Conservation (phyloP, 2,329 filamentous ascomycete species). For the Fusarium dimerum region DNA sequence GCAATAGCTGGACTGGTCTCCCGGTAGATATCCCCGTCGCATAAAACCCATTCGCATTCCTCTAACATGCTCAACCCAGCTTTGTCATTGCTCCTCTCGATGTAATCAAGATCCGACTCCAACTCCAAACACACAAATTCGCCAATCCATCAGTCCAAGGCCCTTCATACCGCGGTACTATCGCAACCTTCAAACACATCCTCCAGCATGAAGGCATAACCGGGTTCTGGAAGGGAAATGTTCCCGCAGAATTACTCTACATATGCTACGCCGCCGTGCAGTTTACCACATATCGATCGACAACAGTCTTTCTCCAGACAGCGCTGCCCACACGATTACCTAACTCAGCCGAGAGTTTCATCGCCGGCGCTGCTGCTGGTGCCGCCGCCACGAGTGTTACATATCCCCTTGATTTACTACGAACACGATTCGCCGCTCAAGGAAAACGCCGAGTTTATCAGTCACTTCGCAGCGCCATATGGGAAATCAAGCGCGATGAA, state of each 20-base stretch:
- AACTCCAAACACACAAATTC: slow-evolving; percentile 85
- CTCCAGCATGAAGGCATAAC: slow-evolving; percentile 78
- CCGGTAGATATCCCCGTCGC: slow-evolving; percentile 55
- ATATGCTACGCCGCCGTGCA: slow-evolving; percentile 86
- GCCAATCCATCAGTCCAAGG: slow-evolving; percentile 65
- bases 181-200: slow-evolving; percentile 76
- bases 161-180: slow-evolving; percentile 70
- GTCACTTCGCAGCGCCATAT: slow-evolving; percentile 67
- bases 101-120: slow-evolving; percentile 96
- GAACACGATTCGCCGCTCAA: slow-evolving; percentile 96
- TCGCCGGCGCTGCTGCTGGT: slow-evolving; percentile 81
- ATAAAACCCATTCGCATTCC: background rate
- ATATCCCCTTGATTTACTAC: slow-evolving; percentile 89
- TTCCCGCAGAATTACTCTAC: slow-evolving; percentile 93
- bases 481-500: slow-evolving; percentile 74
- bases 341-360: slow-evolving; percentile 72
- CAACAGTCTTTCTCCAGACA: slow-evolving; percentile 66
- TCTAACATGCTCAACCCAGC: slow-evolving; percentile 43
- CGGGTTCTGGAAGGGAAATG: slow-evolving; percentile 95
- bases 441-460: slow-evolving; percentile 77
- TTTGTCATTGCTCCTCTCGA: slow-evolving; percentile 95
- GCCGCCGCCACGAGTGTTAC: slow-evolving; percentile 79
- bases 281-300: slow-evolving; percentile 83
- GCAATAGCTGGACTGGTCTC: slow-evolving; percentile 81
- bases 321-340: slow-evolving; percentile 53